A percentile compares a stretch with the other conserved stretches of the same genome.
phyloP scores from a whole-genome alignment of 352 stramenopile genomes.

The Phytophthora pistaciae region DNA sequence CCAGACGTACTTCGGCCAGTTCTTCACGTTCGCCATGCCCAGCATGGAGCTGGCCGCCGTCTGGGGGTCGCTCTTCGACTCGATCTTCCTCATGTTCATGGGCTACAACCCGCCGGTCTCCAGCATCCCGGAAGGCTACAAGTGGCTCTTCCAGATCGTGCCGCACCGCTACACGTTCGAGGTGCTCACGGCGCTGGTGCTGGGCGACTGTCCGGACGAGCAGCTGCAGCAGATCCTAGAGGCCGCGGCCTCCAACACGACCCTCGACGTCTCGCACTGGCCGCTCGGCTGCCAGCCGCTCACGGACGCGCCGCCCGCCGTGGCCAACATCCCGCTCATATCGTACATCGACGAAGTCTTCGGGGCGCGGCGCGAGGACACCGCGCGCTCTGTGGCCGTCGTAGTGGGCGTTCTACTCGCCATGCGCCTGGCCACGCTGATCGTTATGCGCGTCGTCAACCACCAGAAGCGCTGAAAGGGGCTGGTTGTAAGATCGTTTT shows the following conservation, averaged over 20 bases:
- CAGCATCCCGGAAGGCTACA: slow-evolving; percentile 54
- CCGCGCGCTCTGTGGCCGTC: slow-evolving; percentile 52
- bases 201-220: slow-evolving; percentile 47
- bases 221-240: slow-evolving; percentile 43
- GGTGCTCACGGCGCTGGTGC: slow-evolving; percentile 48
- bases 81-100: slow-evolving; percentile 69
- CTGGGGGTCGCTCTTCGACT: slow-evolving; percentile 51
- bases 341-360: slow-evolving; percentile 71
- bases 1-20: slow-evolving; percentile 60
- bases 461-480: slow-evolving; percentile 61
- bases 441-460: slow-evolving; percentile 68
- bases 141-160: slow-evolving; percentile 55
- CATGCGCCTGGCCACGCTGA: slow-evolving; percentile 59
- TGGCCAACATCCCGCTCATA: slow-evolving; percentile 56
- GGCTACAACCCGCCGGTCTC: slow-evolving; percentile 53
- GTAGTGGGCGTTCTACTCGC: slow-evolving; percentile 57
- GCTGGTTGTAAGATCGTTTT: neutral
- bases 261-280: slow-evolving; percentile 38
- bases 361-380: slow-evolving; percentile 58
- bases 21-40: slow-evolving; percentile 71
- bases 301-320: slow-evolving; percentile 48
- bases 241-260: slow-evolving; percentile 31
- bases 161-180: slow-evolving; percentile 54
- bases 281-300: slow-evolving; percentile 68
- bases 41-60: slow-evolving; percentile 56